Percentiles rank a stretch among this genome's conserved stretches.
These are phyloP conservation scores for Boechera retrofracta DNA, from an alignment of 345 rosid species.

Conservation along the genomic window DNA sequence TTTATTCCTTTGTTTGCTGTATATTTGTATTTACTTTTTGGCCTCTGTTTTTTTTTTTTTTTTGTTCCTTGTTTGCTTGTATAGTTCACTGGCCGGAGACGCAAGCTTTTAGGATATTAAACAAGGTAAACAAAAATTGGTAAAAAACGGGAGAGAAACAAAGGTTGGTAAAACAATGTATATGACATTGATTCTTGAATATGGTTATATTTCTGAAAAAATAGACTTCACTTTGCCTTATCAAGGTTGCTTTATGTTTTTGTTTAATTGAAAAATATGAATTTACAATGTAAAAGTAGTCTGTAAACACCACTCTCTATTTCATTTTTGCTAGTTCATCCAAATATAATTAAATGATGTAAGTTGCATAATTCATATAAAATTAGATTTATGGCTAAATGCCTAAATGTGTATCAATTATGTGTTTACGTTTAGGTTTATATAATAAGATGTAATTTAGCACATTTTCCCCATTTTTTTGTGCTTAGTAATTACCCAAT, in stretches of 20 bases:
- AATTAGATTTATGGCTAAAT: too few relatives aligned
- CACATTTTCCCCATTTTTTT: too few relatives aligned
- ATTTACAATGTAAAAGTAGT: background rate
- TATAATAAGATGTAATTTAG: too few relatives aligned
- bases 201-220: background rate
- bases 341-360: too few relatives aligned
- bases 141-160: background rate
- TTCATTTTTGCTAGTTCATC: too few relatives aligned
- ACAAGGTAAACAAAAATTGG: slow-evolving; percentile 14
- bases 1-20: slow-evolving; percentile 17
- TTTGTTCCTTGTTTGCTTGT: slow-evolving; percentile 35
- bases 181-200: slow-evolving; percentile 1
- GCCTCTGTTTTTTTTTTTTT: background rate
- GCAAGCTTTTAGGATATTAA: slow-evolving; percentile 28
- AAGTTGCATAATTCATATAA: too few relatives aligned
- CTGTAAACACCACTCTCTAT: too few relatives aligned
- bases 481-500: too few relatives aligned
- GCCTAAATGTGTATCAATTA: too few relatives aligned
- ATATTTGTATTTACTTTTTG: slow-evolving; percentile 15
- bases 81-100: slow-evolving; percentile 28
- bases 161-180: slow-evolving; percentile 9
- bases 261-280: background rate
- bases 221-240: background rate
- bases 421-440: too few relatives aligned
- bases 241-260: too few relatives aligned